phyloP scores from a whole-genome alignment of 257 asterid species.

The Gynochthodes officinalis region DNA sequence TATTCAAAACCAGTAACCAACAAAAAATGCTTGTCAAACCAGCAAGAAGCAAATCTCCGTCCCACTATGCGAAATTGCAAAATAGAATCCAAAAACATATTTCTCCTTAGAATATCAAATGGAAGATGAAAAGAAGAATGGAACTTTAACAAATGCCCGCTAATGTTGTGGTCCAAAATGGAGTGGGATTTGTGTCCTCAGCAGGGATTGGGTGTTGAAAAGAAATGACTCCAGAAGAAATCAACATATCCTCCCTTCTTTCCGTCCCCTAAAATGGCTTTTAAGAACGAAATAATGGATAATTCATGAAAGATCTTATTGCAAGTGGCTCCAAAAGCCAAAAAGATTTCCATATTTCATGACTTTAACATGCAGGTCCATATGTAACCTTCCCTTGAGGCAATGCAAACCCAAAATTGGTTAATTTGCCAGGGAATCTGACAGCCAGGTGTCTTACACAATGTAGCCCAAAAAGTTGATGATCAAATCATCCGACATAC shows the following conservation, averaged over 20 bases:
- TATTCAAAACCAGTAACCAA: neutral
- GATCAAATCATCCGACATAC: neutral
- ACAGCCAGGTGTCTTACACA: neutral
- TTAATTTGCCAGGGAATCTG: neutral
- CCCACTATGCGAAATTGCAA: neutral
- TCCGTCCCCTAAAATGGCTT: neutral
- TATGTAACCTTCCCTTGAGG: neutral
- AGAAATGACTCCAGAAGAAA: neutral
- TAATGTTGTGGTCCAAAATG: slow-evolving; percentile 9
- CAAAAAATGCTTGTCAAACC: neutral
- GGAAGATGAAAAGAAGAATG: neutral
- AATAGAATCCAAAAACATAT: neutral
- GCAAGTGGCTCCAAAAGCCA: neutral
- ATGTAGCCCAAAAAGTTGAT: neutral
- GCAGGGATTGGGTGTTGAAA: neutral
- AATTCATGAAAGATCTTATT: neutral
- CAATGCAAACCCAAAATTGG: neutral
- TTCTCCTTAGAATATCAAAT: neutral
- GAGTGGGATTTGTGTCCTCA: neutral
- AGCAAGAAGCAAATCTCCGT: neutral
- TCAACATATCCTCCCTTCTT: neutral
- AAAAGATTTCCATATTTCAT: neutral
- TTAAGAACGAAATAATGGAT: neutral
- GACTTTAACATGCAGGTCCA: neutral
- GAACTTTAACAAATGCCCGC: neutral